Conservation (phyloP, 202 grass and related monocot genomes). For the Schoenoplectus tabernaemontani region DNA sequence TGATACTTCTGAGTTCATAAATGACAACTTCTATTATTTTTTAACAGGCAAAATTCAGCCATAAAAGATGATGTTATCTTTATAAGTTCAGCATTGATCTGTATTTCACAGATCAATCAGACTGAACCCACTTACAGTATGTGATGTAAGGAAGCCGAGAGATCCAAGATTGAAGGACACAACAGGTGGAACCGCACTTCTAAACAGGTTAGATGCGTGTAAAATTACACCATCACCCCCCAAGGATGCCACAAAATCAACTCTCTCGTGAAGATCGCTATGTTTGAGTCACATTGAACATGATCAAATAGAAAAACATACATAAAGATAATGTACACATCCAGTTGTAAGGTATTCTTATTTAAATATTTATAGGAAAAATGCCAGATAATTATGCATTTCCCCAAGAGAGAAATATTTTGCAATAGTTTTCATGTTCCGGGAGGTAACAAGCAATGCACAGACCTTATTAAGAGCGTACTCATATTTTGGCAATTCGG, state of each 20-base stretch:
- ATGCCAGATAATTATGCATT: background rate
- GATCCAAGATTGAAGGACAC: slow-evolving; percentile 99
- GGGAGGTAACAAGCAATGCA: background rate
- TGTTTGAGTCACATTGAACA: slow-evolving; percentile 26
- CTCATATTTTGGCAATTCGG: background rate
- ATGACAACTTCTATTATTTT: slow-evolving; percentile 2
- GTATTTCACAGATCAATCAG: background rate
- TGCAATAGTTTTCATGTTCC: slow-evolving; percentile 21
- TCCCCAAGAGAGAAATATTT: background rate
- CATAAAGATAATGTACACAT: slow-evolving; percentile 16
- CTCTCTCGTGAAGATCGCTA: slow-evolving; percentile 94
- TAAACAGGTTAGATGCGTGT: slow-evolving; percentile 94
- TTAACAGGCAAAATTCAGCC: background rate
- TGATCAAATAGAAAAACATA: slow-evolving; percentile 8
- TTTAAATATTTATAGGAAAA: background rate
- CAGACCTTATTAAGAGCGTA: background rate
- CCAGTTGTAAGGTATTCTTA: slow-evolving; percentile 1
- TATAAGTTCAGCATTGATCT: background rate
- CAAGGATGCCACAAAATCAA: slow-evolving; percentile 98
- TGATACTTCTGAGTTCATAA: slow-evolving; percentile 28
- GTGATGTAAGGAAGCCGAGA: slow-evolving; percentile 97
- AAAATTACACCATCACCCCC: slow-evolving; percentile 98
- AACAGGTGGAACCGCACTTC: slow-evolving; percentile 83
- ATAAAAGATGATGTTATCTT: background rate
- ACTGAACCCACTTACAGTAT: slow-evolving; percentile 38